Evolutionary conservation across 2,329 filamentous ascomycete genomes (phyloP), one percentile per base, ranked within the genome.

Genomic region (Chalaropsis thielavioides): DNA sequence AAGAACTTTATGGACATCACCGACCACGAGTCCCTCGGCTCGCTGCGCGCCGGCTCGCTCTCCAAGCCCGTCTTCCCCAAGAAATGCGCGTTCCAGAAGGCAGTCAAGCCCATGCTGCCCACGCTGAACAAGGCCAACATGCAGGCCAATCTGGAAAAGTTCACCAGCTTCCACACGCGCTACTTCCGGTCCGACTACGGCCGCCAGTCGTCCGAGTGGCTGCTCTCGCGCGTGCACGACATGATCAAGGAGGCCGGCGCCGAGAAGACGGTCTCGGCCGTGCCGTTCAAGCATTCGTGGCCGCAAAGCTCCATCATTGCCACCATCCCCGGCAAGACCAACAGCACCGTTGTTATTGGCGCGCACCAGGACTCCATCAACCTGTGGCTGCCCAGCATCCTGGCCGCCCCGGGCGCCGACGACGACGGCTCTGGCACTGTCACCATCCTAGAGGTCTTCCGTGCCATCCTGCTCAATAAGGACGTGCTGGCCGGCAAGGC

Each of bases 301-400:
- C 87, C 87, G 68, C 92, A 99, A 73, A 87, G 87, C 75, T 92
- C 87, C 68, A 87, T 97, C 72, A 95, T 97, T 72, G 92, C 90
- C 27, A 92, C 87, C 6, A 90, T 99, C 61, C 92, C 92, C 0
- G 92, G 92, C 65, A 82, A 88, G 77, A 88, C 83, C 66, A 86
- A 94, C 72, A 88, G 87, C 74, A 81, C 95, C 40, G 86, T 96
- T 24, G 86, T 96, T 19, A 87, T 96, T 69, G 92, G 92, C 63
- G 91, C 92, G 0, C 92, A 96, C 74, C 92, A 95, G 74, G 92
- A 97, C 75, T 95, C 89, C 71, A 95, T 96, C 76, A 97, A 97
- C 76, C 80, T 96, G 58, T 95, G 90, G 77, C 76, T 96, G 13
- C 92, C 92, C 0, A 89, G 87, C 1, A 79, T 95, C 43, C 81